Evolutionary conservation across 306 rosid genomes (phyloP), one percentile per base, ranked within the genome.

Genomic region (Pyrus pyrifolia): DNA sequence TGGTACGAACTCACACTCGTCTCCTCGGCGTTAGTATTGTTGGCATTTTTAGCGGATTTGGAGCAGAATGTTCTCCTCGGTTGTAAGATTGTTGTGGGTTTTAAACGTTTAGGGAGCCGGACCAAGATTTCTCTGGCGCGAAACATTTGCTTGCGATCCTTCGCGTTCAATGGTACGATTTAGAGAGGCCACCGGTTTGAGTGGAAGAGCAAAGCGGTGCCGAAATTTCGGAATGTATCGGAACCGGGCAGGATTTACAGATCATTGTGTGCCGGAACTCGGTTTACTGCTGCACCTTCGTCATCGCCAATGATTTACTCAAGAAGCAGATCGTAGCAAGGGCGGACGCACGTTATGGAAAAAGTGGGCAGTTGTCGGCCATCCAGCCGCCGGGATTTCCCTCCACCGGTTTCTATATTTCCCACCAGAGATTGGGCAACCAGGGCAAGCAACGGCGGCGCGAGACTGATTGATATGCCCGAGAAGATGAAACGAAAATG

Each of bases 51-150:
- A 29, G 45, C 6, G 35, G 79, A 4, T 55, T 61, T 75, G 75
- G 69, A 27, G 83, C 84, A 89, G 63, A 92, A 83, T 73, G 87
- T 63, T 30, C 79, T 72, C 38, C 81, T 67, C 21, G 76, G 66
- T 15, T 67, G 72, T 46, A 30, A 29, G 33, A 23, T 59, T 63
- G 19, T 30, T 3, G 60, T 46, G 64, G 73, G 55, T 80, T 76
- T 86, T 66, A 76, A 80, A 70, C 79, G 84, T 65, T 69, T 82
- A 18, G 79, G 79, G 25, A 73, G 76, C 73, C 78, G 87, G 68
- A 73, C 53, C 89, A 60, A 60, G 8, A 31, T 27, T 11, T 23
- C 33, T 60, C 18, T 60, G 19, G 66, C 35, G 21, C 27, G 61
- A 55, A 55, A 21, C 61, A 55, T 38, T 55, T 55, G 57, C 57